phyloP scores from a whole-genome alignment of 805 yeast species.

The Metschnikowia lunata region DNA sequence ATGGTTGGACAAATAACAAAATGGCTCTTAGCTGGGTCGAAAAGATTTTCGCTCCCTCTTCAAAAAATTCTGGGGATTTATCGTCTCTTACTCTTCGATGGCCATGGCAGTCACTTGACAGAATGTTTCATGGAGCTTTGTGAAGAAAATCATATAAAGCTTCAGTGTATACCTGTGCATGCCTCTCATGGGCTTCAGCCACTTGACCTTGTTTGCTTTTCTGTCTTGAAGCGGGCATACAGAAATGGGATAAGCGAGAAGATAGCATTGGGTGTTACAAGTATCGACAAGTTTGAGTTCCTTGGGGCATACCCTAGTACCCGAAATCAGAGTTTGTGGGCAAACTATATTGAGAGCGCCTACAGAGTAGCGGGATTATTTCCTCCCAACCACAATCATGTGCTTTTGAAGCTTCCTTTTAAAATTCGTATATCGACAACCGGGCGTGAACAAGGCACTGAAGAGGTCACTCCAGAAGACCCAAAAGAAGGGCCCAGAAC shows the following conservation, averaged over 20 bases:
- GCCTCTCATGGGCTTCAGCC: background rate
- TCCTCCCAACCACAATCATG: too few species aligned
- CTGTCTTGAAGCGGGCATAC: background rate
- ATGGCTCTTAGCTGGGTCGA: background rate
- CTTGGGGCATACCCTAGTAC: too few species aligned
- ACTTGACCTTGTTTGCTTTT: background rate
- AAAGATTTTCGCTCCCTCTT: background rate
- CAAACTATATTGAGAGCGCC: too few species aligned
- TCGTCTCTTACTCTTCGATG: background rate
- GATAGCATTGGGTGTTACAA: too few species aligned
- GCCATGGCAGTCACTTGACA: background rate
- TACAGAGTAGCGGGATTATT: too few species aligned
- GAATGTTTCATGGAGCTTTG: background rate
- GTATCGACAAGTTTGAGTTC: too few species aligned
- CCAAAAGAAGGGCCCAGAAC: too few species aligned
- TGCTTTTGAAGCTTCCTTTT: too few species aligned
- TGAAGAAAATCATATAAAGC: background rate
- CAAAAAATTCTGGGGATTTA: background rate
- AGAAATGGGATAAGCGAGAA: background rate
- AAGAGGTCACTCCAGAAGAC: too few species aligned
- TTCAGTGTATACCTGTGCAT: background rate
- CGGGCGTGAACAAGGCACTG: too few species aligned
- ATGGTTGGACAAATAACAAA: constrained; percentile 1
- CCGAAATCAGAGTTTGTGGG: too few species aligned
- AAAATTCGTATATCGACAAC: too few species aligned